Percentiles rank a stretch among this genome's conserved stretches.
Evolutionary conservation across 2,329 filamentous ascomycete genomes (phyloP).

Genomic region (Xylaria sp.): DNA sequence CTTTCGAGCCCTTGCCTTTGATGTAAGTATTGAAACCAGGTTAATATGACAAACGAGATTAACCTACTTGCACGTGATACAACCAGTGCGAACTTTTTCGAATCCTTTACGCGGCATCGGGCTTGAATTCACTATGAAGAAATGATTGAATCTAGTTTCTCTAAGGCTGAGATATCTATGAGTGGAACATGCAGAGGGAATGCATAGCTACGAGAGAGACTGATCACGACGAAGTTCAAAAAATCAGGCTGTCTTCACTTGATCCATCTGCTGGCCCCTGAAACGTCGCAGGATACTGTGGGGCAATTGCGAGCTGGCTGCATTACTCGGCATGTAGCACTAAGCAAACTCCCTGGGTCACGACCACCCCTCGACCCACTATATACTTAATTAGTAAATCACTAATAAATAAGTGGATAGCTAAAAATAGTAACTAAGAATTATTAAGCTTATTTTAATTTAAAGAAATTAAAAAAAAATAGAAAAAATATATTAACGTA

Average conservation of each 20-base stretch:
- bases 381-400: too few species aligned
- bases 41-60: neutral
- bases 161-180: neutral
- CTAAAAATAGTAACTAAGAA: too few species aligned
- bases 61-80: conserved; percentile 32
- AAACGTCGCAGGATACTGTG: conserved; percentile 1
- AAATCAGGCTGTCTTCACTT: neutral
- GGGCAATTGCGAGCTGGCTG: conserved; percentile 19
- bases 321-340: too few species aligned
- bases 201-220: too few species aligned
- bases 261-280: neutral
- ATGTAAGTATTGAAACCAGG: neutral
- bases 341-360: too few species aligned
- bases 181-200: neutral
- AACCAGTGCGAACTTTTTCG: conserved; percentile 29
- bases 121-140: neutral
- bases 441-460: too few species aligned
- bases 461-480: too few species aligned
- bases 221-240: neutral
- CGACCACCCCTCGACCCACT: too few species aligned
- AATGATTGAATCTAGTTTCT: neutral
- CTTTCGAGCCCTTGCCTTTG: conserved; percentile 35
- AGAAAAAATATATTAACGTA: too few species aligned
- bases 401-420: too few species aligned
- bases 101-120: conserved; percentile 26